These are phyloP conservation scores for Citrullus colocynthis DNA, from an alignment of 306 rosid species.

Conservation along the genomic window DNA sequence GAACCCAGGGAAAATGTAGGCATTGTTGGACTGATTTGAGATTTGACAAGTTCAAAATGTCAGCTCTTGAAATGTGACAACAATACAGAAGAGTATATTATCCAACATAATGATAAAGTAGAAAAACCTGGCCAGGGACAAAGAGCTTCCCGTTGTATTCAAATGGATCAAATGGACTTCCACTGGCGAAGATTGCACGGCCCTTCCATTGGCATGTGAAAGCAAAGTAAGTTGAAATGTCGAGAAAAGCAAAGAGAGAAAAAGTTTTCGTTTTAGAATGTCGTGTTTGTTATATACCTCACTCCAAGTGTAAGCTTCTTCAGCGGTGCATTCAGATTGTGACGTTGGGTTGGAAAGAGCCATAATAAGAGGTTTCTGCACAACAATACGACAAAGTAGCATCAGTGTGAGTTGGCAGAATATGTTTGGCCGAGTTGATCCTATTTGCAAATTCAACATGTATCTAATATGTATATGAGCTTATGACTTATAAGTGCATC, in stretches of 20 bases:
- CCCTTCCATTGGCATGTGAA: constrained; percentile 30
- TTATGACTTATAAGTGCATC: not conserved
- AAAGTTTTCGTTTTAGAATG: not conserved
- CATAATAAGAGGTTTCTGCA: constrained; percentile 79
- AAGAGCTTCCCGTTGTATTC: constrained; percentile 61
- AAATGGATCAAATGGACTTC: constrained; percentile 86
- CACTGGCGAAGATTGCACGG: constrained; percentile 81
- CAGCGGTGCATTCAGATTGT: constrained; percentile 91
- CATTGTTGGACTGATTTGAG: constrained; percentile 69
- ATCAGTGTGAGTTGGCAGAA: not conserved
- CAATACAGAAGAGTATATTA: not conserved
- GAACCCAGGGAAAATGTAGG: constrained; percentile 83
- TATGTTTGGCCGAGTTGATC: not conserved
- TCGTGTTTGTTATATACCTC: constrained; percentile 33
- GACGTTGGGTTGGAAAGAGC: constrained; percentile 93
- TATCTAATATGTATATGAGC: not conserved
- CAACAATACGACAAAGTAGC: not conserved
- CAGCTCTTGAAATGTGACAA: not conserved
- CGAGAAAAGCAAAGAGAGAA: not conserved
- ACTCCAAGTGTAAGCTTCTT: constrained; percentile 77
- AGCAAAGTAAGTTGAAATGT: not conserved
- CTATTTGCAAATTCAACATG: not conserved
- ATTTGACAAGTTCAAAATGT: constrained; percentile 5
- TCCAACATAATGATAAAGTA: not conserved
- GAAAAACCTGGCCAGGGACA: constrained; percentile 63